phyloP scores from a whole-genome alignment of 2,329 filamentous ascomycete species.

The Fusarium chaquense region DNA sequence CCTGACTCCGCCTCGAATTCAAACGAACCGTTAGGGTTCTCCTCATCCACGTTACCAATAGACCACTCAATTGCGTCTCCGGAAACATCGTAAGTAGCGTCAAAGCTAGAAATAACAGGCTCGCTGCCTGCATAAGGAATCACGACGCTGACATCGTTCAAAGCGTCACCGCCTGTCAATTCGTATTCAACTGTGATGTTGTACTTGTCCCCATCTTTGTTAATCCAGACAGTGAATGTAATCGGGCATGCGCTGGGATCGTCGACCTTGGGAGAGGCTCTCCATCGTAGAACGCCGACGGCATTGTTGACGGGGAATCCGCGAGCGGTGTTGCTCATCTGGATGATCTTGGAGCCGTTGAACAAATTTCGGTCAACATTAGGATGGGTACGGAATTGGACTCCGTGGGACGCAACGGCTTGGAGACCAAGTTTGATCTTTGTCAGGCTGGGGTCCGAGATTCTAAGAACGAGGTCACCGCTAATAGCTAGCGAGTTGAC shows the following conservation, averaged over 20 bases:
- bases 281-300: conserved; percentile 94
- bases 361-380: conserved; percentile 94
- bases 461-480: conserved; percentile 91
- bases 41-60: conserved; percentile 85
- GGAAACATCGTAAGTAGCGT: conserved; percentile 92
- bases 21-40: conserved; percentile 86
- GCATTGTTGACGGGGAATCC: conserved; percentile 96
- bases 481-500: conserved; percentile 89
- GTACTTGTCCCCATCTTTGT: conserved; percentile 85
- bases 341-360: conserved; percentile 83
- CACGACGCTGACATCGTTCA: conserved; percentile 86
- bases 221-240: conserved; percentile 97
- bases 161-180: conserved; percentile 79
- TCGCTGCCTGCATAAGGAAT: conserved; percentile 90
- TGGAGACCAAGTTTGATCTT: conserved; percentile 89
- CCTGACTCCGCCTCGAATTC: conserved; percentile 93
- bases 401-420: conserved; percentile 82
- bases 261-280: conserved; percentile 83
- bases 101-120: conserved; percentile 90
- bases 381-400: conserved; percentile 94
- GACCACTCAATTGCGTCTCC: conserved; percentile 96
- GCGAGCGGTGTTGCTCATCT: conserved; percentile 87
- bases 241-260: conserved; percentile 87
- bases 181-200: conserved; percentile 97
- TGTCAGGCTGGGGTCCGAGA: conserved; percentile 87